Conservation (phyloP, 495 filamentous ascomycete species). For the Penicillium parvum region DNA sequence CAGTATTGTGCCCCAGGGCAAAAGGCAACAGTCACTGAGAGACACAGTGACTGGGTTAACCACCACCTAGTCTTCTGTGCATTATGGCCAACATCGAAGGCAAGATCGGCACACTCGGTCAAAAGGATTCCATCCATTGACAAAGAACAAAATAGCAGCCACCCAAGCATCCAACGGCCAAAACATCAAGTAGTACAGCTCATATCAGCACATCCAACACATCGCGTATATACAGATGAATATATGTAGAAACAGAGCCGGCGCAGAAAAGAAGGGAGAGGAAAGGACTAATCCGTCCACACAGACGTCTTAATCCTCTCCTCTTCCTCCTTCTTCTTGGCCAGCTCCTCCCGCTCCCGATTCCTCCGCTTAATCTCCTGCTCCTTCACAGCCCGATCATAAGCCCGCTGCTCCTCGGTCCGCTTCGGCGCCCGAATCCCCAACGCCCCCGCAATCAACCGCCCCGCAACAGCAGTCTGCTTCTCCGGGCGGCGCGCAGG, state of each 20-base stretch:
- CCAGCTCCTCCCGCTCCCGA: slow-evolving; percentile 62
- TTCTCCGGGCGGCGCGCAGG: slow-evolving; percentile 67
- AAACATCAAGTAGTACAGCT: slow-evolving; percentile 3
- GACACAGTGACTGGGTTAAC: neutral
- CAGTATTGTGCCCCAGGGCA: no score
- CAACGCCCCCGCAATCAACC: slow-evolving; percentile 86
- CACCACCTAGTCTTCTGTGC: no score
- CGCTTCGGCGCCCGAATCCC: slow-evolving; percentile 74
- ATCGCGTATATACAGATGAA: slow-evolving; percentile 12
- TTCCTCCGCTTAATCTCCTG: slow-evolving; percentile 78
- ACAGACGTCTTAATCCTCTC: slow-evolving; percentile 69
- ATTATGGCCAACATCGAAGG: no score
- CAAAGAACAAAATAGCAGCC: neutral
- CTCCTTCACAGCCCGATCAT: slow-evolving; percentile 78
- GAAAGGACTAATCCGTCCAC: slow-evolving; percentile 66
- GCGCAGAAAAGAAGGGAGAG: neutral
- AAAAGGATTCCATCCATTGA: neutral
- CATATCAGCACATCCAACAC: neutral
- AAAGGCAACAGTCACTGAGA: neutral
- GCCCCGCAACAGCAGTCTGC: slow-evolving; percentile 82
- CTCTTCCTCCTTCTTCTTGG: slow-evolving; percentile 59
- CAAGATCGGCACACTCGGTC: no score
- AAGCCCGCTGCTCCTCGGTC: slow-evolving; percentile 85
- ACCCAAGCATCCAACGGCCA: neutral
- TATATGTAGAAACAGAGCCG: slow-evolving; percentile 5